phyloP scores from a whole-genome alignment of 768 basidiomycete species.

The Sistotremastrum niveocremeum region DNA sequence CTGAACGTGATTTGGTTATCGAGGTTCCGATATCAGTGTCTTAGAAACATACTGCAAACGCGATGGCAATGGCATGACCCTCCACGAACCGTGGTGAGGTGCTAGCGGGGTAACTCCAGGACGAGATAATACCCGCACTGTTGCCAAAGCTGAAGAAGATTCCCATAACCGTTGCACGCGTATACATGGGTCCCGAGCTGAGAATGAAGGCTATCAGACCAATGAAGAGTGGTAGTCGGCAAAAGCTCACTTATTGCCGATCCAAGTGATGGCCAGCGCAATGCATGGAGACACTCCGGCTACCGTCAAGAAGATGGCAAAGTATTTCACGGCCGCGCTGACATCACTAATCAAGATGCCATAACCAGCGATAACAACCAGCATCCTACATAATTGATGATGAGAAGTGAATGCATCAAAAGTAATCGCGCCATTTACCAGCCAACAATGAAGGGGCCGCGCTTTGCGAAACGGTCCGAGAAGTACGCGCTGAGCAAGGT shows the following conservation, averaged over 20 bases:
- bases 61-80: constrained; percentile 14
- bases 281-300: constrained; percentile 1
- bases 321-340: constrained; percentile 3
- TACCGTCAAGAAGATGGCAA: constrained; percentile 3
- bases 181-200: constrained; percentile 10
- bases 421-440: neutral
- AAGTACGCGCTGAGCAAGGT: constrained; percentile 21
- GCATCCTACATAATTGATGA: constrained; percentile 1
- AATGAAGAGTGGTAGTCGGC: neutral
- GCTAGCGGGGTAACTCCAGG: constrained; percentile 8
- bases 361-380: constrained; percentile 6
- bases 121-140: constrained; percentile 12
- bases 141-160: constrained; percentile 15
- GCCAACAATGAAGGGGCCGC: constrained; percentile 22
- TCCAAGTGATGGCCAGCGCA: constrained; percentile 10
- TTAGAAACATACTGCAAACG: constrained; percentile 7
- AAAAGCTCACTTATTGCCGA: constrained; percentile 8
- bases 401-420: neutral
- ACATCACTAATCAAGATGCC: constrained; percentile 4
- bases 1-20: neutral
- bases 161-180: constrained; percentile 16
- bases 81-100: constrained; percentile 10
- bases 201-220: neutral
- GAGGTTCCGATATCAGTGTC: too few relatives aligned
- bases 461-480: constrained; percentile 18